Conservation (phyloP, 805 yeast species). For the Hanseniaspora lindneri region DNA sequence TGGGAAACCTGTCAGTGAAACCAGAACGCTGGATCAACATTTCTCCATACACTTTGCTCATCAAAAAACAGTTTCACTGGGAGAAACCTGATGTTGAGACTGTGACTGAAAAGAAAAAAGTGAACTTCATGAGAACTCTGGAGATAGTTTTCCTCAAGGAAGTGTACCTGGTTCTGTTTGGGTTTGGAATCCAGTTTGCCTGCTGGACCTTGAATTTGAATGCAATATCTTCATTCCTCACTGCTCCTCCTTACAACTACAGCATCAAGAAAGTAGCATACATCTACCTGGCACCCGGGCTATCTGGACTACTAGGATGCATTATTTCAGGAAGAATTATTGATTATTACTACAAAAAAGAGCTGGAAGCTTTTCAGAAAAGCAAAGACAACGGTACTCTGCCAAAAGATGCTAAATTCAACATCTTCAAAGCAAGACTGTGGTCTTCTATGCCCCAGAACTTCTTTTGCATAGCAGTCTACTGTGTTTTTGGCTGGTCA, state of each 20-base stretch:
- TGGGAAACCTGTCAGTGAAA: constrained; percentile 58
- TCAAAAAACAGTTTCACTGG: constrained; percentile 29
- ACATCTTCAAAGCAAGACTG: constrained; percentile 44
- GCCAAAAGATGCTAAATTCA: constrained; percentile 34
- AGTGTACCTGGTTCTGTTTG: constrained; percentile 39
- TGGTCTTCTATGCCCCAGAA: constrained; percentile 35
- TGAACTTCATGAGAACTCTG: constrained; percentile 14
- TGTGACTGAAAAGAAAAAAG: constrained; percentile 20
- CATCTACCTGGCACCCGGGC: constrained; percentile 64
- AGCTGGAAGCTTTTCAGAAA: constrained; percentile 37
- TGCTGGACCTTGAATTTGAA: constrained; percentile 62
- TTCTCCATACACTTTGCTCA: constrained; percentile 37
- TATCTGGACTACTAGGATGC: constrained; percentile 52
- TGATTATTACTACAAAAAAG: constrained; percentile 33
- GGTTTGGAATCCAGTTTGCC: constrained; percentile 53
- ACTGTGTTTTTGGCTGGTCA: constrained; percentile 64
- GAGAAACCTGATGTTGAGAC: constrained; percentile 28
- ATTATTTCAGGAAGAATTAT: constrained; percentile 45
- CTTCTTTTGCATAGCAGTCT: constrained; percentile 31
- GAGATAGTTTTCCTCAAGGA: constrained; percentile 32
- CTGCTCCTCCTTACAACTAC: constrained; percentile 37
- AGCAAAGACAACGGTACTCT: constrained; percentile 21
- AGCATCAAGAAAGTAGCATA: constrained; percentile 50
- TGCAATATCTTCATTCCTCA: constrained; percentile 45
- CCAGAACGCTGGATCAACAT: constrained; percentile 37